Base-by-base conservation (phyloP, 257 asterid species). In the Osmanthus fragrans region DNA sequence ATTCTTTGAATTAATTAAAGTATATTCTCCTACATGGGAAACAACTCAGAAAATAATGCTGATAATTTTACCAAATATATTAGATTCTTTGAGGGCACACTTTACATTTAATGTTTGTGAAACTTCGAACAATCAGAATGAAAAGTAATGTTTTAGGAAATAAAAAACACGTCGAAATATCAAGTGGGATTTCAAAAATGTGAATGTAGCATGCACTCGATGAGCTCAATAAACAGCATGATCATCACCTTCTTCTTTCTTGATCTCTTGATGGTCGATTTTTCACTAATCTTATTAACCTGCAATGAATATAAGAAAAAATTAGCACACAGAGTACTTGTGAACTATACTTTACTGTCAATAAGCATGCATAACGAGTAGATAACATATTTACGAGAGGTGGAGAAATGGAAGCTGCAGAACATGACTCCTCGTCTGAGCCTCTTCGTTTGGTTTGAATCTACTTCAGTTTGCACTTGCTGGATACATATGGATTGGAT, bases 231-330 rank as follows among this genome's bases (percentile, higher is more conserved):
- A 32, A 56, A 54, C 66, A 47, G 15, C 58, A 67, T 33, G 71
- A 71, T 27, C 39, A 69, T 73, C 69, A 89, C 94, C 94, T 89
- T 89, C 77, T 87, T 87, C 84, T 88, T 89, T 85, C 89, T 86
- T 76, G 92, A 82, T 73, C 83, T 85, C 82, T 86, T 89, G 82
- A 75, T 83, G 82, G 77, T 30, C 39, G 77, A 36, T 73, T 85
- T 88, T 60, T 80, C 92, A 74, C 78, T 34, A 25, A 80, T 84
- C 3, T 67, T 21, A 25, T 66, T 83, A 76, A 81, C 80, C 91
- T 89, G 87, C 32, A 84, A 78, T 47, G 45, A 34, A 4, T 74
- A 70, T 51, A 60, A 34, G 34, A 23, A 13, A 78, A n/a, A 32
- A 3, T 25, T 19, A 68, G 29, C 21, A 51, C 64, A 32, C 51